These are phyloP conservation scores for Primulina eburnea DNA, from an alignment of 257 asterid species.

Conservation along the genomic window DNA sequence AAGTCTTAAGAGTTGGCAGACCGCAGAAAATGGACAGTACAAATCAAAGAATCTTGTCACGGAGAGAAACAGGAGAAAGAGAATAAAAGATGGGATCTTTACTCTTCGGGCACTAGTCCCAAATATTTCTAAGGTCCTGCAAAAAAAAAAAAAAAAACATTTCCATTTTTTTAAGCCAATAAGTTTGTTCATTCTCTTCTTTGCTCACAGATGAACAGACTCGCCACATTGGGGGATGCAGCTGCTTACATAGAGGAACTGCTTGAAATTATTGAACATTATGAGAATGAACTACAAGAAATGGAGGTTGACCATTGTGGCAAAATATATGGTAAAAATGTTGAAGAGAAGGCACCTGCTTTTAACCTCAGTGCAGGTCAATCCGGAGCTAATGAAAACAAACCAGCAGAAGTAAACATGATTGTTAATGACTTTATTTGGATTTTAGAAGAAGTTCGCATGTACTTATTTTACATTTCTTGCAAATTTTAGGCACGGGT, in stretches of 20 bases:
- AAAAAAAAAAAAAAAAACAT: background rate
- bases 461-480: slow-evolving; percentile 7
- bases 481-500: slow-evolving; percentile 40
- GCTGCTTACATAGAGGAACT: slow-evolving; percentile 62
- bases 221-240: slow-evolving; percentile 63
- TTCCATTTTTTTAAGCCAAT: background rate
- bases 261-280: slow-evolving; percentile 30
- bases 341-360: background rate
- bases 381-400: slow-evolving; percentile 26
- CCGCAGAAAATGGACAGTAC: slow-evolving; percentile 39
- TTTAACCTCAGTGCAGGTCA: background rate
- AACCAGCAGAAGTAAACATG: slow-evolving; percentile 36
- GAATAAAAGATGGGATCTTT: slow-evolving; percentile 61
- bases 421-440: background rate
- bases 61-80: slow-evolving; percentile 78
- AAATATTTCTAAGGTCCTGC: slow-evolving; percentile 66
- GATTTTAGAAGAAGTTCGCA: background rate
- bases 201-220: slow-evolving; percentile 66
- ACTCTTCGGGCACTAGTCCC: slow-evolving; percentile 84
- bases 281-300: slow-evolving; percentile 39
- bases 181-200: background rate
- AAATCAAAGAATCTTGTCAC: slow-evolving; percentile 79
- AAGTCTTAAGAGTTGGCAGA: slow-evolving; percentile 24
- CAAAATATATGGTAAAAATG: slow-evolving; percentile 19
- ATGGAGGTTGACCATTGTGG: slow-evolving; percentile 35